Percentiles rank a stretch among this genome's conserved stretches.
Conservation (phyloP, 352 stramenopile species). For the Pythium insidiosum region DNA sequence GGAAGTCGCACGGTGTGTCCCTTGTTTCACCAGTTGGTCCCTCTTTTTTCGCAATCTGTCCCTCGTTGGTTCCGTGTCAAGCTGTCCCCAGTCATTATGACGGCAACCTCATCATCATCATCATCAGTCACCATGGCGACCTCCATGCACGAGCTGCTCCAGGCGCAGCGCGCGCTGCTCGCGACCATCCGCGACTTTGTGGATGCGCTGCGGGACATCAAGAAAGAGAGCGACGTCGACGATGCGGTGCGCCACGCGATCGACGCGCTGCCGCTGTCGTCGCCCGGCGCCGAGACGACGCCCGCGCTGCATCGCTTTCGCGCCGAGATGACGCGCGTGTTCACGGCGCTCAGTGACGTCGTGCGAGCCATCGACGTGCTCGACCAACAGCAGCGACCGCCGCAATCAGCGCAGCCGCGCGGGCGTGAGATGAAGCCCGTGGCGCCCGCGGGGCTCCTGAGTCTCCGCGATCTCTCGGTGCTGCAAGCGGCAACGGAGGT, state of each 20-base stretch:
- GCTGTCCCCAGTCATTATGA: too few relatives aligned
- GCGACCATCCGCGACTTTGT: constrained; percentile 48
- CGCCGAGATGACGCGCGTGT: constrained; percentile 5
- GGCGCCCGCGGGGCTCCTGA: constrained; percentile 61
- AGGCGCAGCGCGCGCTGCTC: constrained; percentile 46
- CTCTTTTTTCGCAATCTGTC: too few relatives aligned
- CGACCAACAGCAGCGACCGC: constrained; percentile 9
- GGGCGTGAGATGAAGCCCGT: constrained; percentile 10
- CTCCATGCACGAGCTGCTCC: constrained; percentile 20
- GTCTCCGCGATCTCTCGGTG: constrained; percentile 77
- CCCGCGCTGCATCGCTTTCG: too few relatives aligned
- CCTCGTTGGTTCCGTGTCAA: too few relatives aligned
- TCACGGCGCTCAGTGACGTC: constrained; percentile 23
- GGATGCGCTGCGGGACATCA: constrained; percentile 52
- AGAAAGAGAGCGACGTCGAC: constrained; percentile 12
- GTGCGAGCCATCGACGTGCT: constrained; percentile 39
- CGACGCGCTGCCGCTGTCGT: constrained; percentile 1
- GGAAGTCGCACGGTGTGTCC: too few relatives aligned
- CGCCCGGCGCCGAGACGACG: too few relatives aligned
- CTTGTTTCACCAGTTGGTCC: too few relatives aligned
- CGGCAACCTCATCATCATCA: too few relatives aligned
- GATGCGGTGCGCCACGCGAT: constrained; percentile 6
- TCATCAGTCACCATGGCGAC: not conserved
- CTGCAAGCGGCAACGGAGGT: constrained; percentile 74
- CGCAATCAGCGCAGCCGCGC: not conserved